Base-by-base conservation (phyloP, 1,284 basidiomycete genomes). In the Ganoderma meredithae region DNA sequence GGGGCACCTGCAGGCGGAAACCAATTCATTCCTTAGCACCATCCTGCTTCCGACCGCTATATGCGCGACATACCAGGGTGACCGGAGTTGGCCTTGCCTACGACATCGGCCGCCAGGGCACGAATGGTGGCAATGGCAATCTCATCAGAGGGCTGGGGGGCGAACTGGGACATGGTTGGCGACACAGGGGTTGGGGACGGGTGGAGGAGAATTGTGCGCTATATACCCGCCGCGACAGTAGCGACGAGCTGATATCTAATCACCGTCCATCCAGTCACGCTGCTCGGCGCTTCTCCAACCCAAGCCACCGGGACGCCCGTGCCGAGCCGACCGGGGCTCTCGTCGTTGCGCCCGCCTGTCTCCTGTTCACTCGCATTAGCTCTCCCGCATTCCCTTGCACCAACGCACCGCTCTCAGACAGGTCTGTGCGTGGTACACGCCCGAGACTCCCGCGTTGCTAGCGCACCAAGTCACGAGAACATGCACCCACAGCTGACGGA, bases 11-110 rank as follows among this genome's bases (percentile, higher is more conserved):
- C 27, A 52, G n/a, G n/a, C 12, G 55, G 64, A 43, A 27, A 59
- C 19, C n/a, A 19, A 17, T 72, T 61, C 65, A 65, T 33, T 22
- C 41, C 58, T 25, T 25, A 1, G 22, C 64, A 47, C 52, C 27
- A 58, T 36, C 63, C 63, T 60, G 64, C 55, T 33, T 44, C 33
- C 7, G 39, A n/a, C 33, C 22, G 49, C 47, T 33, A 40, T 53
- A 52, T 19, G 25, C 13, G 52, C 36, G 71, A 77, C 80, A 72
- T 66, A 91, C 95, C 94, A 69, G 95, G 95, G 83, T 96, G 95
- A 71, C 95, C 95, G 76, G 95, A 96, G 89, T 97, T 97, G 77
- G 95, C 91, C 83, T 95, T 89, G 69, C 81, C 87, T 62, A 93
- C 90, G 72, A 89, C 83, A 83, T 93, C 90, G 52, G 89, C 92